Conservation (phyloP, 208 protist genomes). For the Balamuthia mandrillaris region DNA sequence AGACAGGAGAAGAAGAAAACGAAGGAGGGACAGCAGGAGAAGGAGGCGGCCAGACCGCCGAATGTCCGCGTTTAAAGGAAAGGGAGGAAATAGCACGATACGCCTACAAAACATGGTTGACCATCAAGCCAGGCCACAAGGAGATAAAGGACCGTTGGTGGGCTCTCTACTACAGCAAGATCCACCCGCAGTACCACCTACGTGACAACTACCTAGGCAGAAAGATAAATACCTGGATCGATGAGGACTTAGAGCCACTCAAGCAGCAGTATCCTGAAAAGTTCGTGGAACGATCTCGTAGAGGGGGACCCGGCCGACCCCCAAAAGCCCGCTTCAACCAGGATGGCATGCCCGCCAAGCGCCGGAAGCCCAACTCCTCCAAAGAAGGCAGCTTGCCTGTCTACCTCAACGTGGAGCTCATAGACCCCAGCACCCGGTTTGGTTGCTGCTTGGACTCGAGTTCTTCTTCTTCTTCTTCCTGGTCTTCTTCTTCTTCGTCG, state of each 20-base stretch:
- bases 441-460: not conserved
- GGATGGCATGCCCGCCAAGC: conserved; percentile 34
- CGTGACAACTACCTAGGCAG: conserved; percentile 52
- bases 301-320: not conserved
- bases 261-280: not conserved
- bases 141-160: conserved; percentile 59
- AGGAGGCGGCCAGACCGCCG: not conserved
- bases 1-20: not conserved
- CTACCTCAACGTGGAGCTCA: conserved; percentile 50
- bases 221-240: conserved; percentile 58
- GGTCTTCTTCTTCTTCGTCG: not conserved
- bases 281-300: not conserved
- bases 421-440: conserved; percentile 8
- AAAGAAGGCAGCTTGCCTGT: conserved; percentile 48
- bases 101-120: conserved; percentile 53
- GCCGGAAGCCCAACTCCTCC: conserved; percentile 46
- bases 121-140: conserved; percentile 52
- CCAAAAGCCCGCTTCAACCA: not conserved
- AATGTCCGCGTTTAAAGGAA: not conserved
- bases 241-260: conserved; percentile 44
- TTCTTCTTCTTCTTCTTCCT: not conserved
- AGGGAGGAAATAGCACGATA: conserved; percentile 46
- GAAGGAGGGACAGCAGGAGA: not conserved
- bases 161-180: conserved; percentile 54
- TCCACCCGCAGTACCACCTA: conserved; percentile 48